Evolutionary conservation across 2,329 filamentous ascomycete species (phyloP).

Genomic region (Cordyceps cicadae): DNA sequence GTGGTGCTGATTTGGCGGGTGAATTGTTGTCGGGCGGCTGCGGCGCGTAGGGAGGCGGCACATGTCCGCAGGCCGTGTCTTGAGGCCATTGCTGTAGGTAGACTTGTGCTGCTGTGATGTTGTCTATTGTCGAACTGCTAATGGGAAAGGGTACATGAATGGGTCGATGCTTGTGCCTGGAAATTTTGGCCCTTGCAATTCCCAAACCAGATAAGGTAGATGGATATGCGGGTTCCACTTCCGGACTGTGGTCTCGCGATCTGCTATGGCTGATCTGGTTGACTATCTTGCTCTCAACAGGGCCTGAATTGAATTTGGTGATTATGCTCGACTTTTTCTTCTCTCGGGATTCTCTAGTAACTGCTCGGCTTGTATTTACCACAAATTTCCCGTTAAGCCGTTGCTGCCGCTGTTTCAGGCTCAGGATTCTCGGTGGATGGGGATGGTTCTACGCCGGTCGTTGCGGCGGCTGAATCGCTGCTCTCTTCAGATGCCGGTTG

Average conservation of each 20-base stretch:
- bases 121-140: not conserved
- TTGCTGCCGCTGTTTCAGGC: not conserved
- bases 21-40: constrained; percentile 7
- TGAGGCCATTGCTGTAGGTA: not conserved
- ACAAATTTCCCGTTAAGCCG: not conserved
- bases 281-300: not conserved
- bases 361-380: not conserved
- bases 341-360: not conserved
- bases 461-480: not conserved
- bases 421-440: not conserved
- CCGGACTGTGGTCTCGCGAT: not conserved
- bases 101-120: not conserved
- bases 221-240: not conserved
- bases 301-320: not conserved
- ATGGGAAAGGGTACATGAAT: not conserved
- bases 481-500: not conserved
- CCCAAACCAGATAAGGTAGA: not conserved
- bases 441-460: not conserved
- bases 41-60: constrained; percentile 17
- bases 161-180: constrained; percentile 1
- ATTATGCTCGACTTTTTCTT: not conserved
- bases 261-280: not conserved
- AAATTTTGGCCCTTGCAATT: constrained; percentile 3
- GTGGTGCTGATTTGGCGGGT: constrained; percentile 23
- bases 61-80: constrained; percentile 23